phyloP scores from a whole-genome alignment of 1,139 yeast species.

The Scheffersomyces titani region DNA sequence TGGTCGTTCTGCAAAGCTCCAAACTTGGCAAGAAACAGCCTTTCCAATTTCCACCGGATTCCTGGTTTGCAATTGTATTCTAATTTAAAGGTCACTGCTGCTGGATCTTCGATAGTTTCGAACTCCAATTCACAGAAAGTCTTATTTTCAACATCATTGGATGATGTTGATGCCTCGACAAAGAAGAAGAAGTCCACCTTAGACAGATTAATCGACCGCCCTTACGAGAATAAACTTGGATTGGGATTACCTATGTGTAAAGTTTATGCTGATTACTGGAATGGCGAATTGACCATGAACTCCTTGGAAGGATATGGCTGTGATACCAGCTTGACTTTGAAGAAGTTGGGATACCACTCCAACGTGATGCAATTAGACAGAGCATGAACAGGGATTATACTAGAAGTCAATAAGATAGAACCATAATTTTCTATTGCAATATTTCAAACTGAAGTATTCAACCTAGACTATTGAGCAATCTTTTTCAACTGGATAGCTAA shows the following conservation, averaged over 20 bases:
- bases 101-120: conserved; percentile 40
- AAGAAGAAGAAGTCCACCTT: conserved; percentile 37
- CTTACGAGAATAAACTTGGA: conserved; percentile 74
- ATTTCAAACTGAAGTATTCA: no score
- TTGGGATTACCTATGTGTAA: conserved; percentile 90
- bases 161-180: conserved; percentile 33
- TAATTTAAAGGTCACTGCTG: conserved; percentile 39
- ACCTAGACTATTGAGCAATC: no score
- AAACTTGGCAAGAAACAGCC: conserved; percentile 53
- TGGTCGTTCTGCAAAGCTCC: conserved; percentile 87
- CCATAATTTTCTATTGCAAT: no score
- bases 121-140: conserved; percentile 16
- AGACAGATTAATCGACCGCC: conserved; percentile 60
- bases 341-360: conserved; percentile 72
- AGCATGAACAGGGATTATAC: conserved; percentile 50
- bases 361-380: conserved; percentile 71
- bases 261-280: conserved; percentile 95
- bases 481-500: no score
- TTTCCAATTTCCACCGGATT: conserved; percentile 64
- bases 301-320: conserved; percentile 90
- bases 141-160: conserved; percentile 36
- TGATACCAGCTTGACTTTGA: conserved; percentile 77
- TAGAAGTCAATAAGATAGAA: no score
- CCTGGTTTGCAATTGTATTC: conserved; percentile 58
- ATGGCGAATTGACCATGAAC: conserved; percentile 79